Percentiles rank a stretch among this genome's conserved stretches.
Evolutionary conservation across 257 asterid genomes (phyloP).

Genomic region (Marsdenia floribunda): DNA sequence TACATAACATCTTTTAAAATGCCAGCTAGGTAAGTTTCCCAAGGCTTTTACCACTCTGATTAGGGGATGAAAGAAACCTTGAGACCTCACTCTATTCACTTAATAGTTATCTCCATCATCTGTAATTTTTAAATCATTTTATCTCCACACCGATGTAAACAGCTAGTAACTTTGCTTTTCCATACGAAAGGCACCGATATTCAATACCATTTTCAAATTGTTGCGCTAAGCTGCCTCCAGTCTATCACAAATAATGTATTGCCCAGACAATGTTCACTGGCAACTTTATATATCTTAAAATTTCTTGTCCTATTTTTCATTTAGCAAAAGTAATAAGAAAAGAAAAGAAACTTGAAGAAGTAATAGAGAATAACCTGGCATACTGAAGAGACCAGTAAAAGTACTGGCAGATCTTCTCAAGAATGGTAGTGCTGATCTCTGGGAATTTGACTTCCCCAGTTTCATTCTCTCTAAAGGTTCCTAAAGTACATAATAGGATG

Average conservation of each 20-base stretch:
- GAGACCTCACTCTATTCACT: neutral
- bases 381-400: conserved; percentile 97
- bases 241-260: neutral
- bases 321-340: neutral
- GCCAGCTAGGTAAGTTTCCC: neutral
- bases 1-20: neutral
- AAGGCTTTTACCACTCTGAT: neutral
- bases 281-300: neutral
- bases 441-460: conserved; percentile 86
- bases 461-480: conserved; percentile 80
- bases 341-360: neutral
- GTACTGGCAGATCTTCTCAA: conserved; percentile 95
- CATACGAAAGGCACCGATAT: neutral
- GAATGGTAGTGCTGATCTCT: conserved; percentile 79
- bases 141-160: neutral
- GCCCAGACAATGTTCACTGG: neutral
- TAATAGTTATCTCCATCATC: neutral
- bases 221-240: neutral
- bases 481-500: conserved; percentile 26
- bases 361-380: conserved; percentile 53
- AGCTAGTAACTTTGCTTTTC: neutral
- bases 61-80: neutral
- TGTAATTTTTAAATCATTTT: neutral
- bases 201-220: neutral
- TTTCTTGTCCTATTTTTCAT: neutral